Evolutionary conservation across 371 early-diverging fungal genomes (phyloP), one percentile per base, ranked within the genome.

Genomic region (Phascolomyces articulosus): DNA sequence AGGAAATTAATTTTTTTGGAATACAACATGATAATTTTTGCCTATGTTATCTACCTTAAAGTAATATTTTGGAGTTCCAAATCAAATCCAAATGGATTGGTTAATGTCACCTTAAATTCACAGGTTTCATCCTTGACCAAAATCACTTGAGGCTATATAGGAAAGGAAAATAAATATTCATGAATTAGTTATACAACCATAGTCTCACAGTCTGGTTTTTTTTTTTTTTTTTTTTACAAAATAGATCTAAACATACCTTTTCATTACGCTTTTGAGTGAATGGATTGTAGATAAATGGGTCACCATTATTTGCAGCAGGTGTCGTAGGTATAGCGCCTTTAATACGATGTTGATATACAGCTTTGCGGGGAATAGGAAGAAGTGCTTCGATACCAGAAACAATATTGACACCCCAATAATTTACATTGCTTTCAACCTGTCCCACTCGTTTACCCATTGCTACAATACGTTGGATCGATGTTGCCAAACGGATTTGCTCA

Each of bases 61-160:
- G 73, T 64, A 4, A 92, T 84, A 55, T 79, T 83, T 57, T 90
- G 89, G 18, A 93, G 70, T 24, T 93, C 93, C 49, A 94, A 69
- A 63, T 91, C 92, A 68, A 94, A 91, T 13, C 87, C 86, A 75
- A 91, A 93, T 4, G 92, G 93, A 68, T 94, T 94, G 3, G 88
- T 75, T 28, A 94, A 69, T 0, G 82, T 82, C 1, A 93, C 85
- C 55, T 88, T 87, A 67, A 92, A 90, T 47, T 88, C 87, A 4
- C 86, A 85, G 0, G 84, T 58, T 63, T 94, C 95, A 58, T 85
- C 80, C 23, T 88, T 86, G 2, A 92, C 87, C 4, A 91, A 66
- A 11, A 79, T 63, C 13, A 73, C 64, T 48, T 76, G 72, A 29
- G 66, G 70, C 78, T 77, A 48, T 15, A 59, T 13, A 34, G 6